Evolutionary conservation across 768 basidiomycete species (phyloP), one percentile per base, ranked within the genome.

Genomic region (Lentinula aciculospora): DNA sequence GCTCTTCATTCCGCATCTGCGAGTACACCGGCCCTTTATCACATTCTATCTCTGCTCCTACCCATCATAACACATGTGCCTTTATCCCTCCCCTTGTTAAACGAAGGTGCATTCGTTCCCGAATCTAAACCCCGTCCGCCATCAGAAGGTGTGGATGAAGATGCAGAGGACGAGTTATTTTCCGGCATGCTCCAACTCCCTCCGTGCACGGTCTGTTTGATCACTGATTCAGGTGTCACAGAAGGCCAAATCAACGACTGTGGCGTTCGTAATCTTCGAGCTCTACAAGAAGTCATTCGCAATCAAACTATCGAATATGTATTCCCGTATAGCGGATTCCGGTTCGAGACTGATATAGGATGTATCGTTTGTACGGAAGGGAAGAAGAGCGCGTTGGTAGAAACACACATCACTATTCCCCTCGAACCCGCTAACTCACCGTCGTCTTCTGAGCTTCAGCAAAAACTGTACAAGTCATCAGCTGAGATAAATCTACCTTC

Each of bases 161-260:
- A 56, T 23, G 5, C 53, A 58, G 80, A 90, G 49, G 89, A 92
- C 62, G 78, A 80, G 57, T 71, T 94, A 4, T 83, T 86, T 60
- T 82, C 87, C 1, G 91, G 92, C 2, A 79, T 78, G 61, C 73
- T 94, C 27, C 91, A 94, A 65, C 77, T 91, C 13, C 84, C 91
- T 2, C 70, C 71, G 12, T 85, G 86, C 3, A 80, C 81, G 5
- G 66, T 80, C 2, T 71, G 87, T 28, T 66, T 92, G 13, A 66
- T 93, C 36, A 83, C 85, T 0, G 92, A 93, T 65, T 75, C 75
- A 57, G 82, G 79, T 3, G 71, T 94, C 39, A 75, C 75, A 31
- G 92, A 92, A 67, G 91, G 92, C 12, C 78, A 72, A 46, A 72
- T 92, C 10, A 67, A 75, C 15, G 84, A 87, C 58, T 77, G 71